phyloP scores from a whole-genome alignment of 2,329 filamentous ascomycete genomes.

The Aureobasidium namibiae region DNA sequence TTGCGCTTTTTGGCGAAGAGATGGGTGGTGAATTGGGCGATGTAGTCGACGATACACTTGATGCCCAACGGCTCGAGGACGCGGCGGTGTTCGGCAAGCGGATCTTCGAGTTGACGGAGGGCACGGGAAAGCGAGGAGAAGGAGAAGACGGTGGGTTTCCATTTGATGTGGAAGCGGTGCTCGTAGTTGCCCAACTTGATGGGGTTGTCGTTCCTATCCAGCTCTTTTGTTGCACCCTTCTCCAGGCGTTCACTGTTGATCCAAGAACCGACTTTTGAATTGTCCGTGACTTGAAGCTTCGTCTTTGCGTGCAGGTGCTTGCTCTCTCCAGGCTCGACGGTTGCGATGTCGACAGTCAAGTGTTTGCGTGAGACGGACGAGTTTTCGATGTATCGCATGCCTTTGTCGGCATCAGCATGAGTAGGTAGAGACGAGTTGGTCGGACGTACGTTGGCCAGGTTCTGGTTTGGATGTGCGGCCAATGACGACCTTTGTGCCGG shows the following conservation, averaged over 20 bases:
- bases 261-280: constrained; percentile 72
- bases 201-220: constrained; percentile 52
- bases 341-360: constrained; percentile 64
- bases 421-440: not conserved
- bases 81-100: constrained; percentile 53
- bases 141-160: constrained; percentile 72
- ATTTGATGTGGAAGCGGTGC: constrained; percentile 52
- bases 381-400: constrained; percentile 53
- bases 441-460: not conserved
- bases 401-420: constrained; percentile 37
- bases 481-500: constrained; percentile 77
- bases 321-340: constrained; percentile 58
- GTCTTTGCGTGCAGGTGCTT: constrained; percentile 52
- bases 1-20: constrained; percentile 86
- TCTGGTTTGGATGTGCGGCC: constrained; percentile 55
- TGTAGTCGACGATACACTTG: constrained; percentile 70
- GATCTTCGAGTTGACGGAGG: constrained; percentile 39
- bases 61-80: constrained; percentile 79
- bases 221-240: constrained; percentile 37
- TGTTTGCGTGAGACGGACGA: constrained; percentile 86
- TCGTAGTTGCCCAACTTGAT: constrained; percentile 63
- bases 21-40: constrained; percentile 67
- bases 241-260: constrained; percentile 1
- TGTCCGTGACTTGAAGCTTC: constrained; percentile 64
- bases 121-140: constrained; percentile 66